Conservation (phyloP, 768 basidiomycete species). For the Termitomyces sp. region DNA sequence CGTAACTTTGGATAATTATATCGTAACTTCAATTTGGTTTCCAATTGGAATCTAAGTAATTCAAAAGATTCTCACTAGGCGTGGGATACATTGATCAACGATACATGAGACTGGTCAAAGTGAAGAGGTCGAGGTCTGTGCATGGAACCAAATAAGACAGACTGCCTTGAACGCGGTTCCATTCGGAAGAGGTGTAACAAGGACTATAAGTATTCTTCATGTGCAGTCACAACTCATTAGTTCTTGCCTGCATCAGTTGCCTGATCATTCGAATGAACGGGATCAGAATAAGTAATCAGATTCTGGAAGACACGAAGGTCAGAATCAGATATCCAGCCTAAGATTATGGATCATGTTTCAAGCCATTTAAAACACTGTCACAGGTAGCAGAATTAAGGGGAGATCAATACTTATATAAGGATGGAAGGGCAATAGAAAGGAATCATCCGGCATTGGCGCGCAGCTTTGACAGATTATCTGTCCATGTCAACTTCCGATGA, state of each 20-base stretch:
- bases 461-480: too few species aligned
- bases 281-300: not conserved
- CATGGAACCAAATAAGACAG: not conserved
- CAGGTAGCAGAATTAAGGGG: not conserved
- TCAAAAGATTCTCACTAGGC: not conserved
- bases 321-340: not conserved
- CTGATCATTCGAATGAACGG: not conserved
- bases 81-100: not conserved
- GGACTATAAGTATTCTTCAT: too few species aligned
- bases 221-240: too few species aligned
- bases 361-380: not conserved
- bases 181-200: not conserved
- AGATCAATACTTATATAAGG: too few species aligned
- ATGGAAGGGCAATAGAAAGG: too few species aligned
- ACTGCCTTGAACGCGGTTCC: not conserved
- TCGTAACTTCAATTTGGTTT: not conserved
- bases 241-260: too few species aligned
- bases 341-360: too few species aligned
- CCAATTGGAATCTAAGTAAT: not conserved
- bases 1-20: too few species aligned
- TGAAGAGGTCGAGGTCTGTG: not conserved
- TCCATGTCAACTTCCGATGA: too few species aligned
- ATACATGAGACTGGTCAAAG: not conserved
- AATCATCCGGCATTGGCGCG: too few species aligned
- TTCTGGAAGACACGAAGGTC: not conserved